phyloP scores from a whole-genome alignment of 805 yeast genomes.

The Candida xyloterini region DNA sequence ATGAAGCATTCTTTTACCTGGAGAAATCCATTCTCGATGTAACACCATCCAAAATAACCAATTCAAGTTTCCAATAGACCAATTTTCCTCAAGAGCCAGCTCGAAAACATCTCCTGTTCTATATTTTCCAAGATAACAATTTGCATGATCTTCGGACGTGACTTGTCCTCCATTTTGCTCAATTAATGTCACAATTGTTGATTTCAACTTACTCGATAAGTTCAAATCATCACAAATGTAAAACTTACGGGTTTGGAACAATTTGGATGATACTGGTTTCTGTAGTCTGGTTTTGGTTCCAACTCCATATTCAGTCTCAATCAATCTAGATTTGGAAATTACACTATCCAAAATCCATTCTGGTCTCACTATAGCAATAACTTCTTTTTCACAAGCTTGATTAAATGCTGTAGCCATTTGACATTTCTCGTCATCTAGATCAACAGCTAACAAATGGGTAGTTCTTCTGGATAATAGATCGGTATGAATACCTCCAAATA shows the following conservation, averaged over 20 bases:
- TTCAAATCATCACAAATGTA: conserved; percentile 55
- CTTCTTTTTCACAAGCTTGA: conserved; percentile 29
- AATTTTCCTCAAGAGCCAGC: conserved; percentile 38
- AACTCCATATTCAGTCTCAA: conserved; percentile 54
- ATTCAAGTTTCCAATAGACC: conserved; percentile 59
- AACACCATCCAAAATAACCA: conserved; percentile 76
- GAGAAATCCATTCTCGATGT: conserved; percentile 52
- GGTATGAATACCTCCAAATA: conserved; percentile 74
- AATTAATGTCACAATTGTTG: conserved; percentile 44
- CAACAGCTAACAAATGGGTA: conserved; percentile 70
- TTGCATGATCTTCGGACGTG: conserved; percentile 21
- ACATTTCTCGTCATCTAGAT: conserved; percentile 50
- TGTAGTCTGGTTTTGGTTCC: conserved; percentile 10
- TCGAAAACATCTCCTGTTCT: conserved; percentile 56
- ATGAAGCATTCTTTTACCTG: conserved; percentile 54
- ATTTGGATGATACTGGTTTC: conserved; percentile 12
- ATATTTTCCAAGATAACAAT: conserved; percentile 60
- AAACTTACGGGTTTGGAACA: conserved; percentile 45
- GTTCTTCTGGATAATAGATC: conserved; percentile 65
- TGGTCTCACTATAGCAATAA: conserved; percentile 65
- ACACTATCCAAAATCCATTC: conserved; percentile 78
- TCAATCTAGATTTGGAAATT: conserved; percentile 45
- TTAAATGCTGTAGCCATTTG: conserved; percentile 27
- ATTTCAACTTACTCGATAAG: conserved; percentile 42
- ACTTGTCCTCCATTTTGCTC: conserved; percentile 54